Conservation (phyloP, 1,284 basidiomycete species). For the Sutorius eximius region DNA sequence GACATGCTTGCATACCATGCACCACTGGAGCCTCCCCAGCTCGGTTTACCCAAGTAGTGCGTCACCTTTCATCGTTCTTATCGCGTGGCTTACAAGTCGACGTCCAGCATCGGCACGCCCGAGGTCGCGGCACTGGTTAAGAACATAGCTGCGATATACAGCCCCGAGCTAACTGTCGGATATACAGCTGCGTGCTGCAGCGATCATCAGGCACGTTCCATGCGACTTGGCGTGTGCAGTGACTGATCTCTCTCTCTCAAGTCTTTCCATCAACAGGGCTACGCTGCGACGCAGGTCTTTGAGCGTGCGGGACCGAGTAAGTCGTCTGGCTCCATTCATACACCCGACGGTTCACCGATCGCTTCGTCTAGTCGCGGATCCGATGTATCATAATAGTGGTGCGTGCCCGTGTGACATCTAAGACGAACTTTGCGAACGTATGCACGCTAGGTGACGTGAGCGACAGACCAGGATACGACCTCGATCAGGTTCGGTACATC, state of each 20-base stretch:
- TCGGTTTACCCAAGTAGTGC: constrained; percentile 70
- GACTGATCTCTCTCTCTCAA: constrained; percentile 25
- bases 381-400: constrained; percentile 85
- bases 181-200: constrained; percentile 80
- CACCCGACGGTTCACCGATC: not conserved
- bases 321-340: constrained; percentile 17
- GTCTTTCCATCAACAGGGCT: constrained; percentile 82
- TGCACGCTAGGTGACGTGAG: constrained; percentile 64
- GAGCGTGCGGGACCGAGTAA: constrained; percentile 77
- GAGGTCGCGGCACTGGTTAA: constrained; percentile 74
- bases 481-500: constrained; percentile 76
- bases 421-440: not conserved
- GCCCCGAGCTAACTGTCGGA: constrained; percentile 81
- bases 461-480: constrained; percentile 75
- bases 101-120: constrained; percentile 68
- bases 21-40: constrained; percentile 72
- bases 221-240: not conserved
- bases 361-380: constrained; percentile 62
- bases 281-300: constrained; percentile 78
- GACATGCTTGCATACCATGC: constrained; percentile 86
- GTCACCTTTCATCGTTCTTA: constrained; percentile 17
- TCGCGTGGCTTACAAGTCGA: not conserved
- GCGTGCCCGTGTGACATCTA: constrained; percentile 14
- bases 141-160: constrained; percentile 74
- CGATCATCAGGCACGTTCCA: constrained; percentile 66